Evolutionary conservation across 1,139 yeast species (phyloP).

Genomic region (Geotrichum candidum): DNA sequence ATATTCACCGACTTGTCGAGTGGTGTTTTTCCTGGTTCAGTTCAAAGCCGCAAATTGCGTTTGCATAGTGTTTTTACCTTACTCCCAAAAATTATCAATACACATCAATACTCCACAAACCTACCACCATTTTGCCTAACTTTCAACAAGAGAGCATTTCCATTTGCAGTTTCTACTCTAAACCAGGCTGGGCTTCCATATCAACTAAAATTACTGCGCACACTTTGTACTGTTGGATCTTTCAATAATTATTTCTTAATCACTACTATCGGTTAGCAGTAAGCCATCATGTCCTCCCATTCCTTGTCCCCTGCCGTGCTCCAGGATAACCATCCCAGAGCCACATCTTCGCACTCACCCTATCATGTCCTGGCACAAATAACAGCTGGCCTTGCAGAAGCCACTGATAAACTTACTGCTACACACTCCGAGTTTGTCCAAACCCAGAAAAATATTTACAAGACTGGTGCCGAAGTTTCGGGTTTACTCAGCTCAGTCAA

Average conservation of each 20-base stretch:
- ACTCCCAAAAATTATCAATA: background rate
- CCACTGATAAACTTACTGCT: constrained; percentile 1
- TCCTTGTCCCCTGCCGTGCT: background rate
- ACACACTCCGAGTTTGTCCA: constrained; percentile 17
- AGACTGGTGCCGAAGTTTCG: constrained; percentile 17
- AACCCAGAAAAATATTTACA: constrained; percentile 16
- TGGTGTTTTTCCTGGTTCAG: background rate
- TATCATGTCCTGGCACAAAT: constrained; percentile 10
- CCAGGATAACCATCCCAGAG: background rate
- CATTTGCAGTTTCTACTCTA: background rate
- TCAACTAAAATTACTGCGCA: background rate
- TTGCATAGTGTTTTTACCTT: background rate
- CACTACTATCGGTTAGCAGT: background rate
- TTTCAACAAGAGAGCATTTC: background rate
- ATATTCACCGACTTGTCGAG: background rate
- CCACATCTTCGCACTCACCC: constrained; percentile 5
- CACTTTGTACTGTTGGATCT: background rate
- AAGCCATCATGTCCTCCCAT: background rate
- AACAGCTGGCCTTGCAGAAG: constrained; percentile 1
- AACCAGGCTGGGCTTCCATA: background rate
- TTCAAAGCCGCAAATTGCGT: background rate
- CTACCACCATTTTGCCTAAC: background rate
- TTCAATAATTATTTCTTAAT: too few relatives aligned
- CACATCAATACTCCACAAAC: background rate
- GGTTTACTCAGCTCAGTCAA: constrained; percentile 14